Conservation (phyloP, 805 yeast genomes). For the Starmerella geochares region DNA sequence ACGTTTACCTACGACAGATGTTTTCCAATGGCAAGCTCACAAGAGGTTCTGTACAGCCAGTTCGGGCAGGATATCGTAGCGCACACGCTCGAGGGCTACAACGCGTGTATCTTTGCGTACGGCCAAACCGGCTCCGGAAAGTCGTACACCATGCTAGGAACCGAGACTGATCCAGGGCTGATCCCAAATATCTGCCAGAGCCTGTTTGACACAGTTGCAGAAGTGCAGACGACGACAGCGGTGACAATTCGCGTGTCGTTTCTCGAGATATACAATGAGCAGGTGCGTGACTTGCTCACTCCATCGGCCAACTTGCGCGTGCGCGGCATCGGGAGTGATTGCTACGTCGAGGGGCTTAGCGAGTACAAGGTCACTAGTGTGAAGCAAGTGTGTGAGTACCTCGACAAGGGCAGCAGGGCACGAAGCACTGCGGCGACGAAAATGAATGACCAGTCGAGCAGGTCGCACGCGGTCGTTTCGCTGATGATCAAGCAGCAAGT, state of each 20-base stretch:
- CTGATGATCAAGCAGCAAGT: constrained; percentile 49
- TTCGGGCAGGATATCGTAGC: constrained; percentile 52
- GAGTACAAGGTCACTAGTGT: constrained; percentile 44
- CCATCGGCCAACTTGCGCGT: constrained; percentile 36
- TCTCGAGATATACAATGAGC: constrained; percentile 70
- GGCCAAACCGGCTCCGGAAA: constrained; percentile 84
- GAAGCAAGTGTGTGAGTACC: constrained; percentile 39
- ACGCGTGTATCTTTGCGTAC: constrained; percentile 65
- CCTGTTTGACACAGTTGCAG: constrained; percentile 39
- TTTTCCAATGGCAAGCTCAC: constrained; percentile 39
- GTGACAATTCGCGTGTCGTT: constrained; percentile 47
- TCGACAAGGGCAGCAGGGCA: constrained; percentile 43
- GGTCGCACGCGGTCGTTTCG: constrained; percentile 75
- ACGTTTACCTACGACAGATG: constrained; percentile 44
- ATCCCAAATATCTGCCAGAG: constrained; percentile 52
- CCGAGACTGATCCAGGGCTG: constrained; percentile 45
- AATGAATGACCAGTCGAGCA: constrained; percentile 61
- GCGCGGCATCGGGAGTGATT: constrained; percentile 60
- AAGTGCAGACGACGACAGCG: constrained; percentile 33
- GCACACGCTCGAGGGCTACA: constrained; percentile 59
- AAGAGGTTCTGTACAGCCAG: constrained; percentile 41
- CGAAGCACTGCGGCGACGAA: constrained; percentile 65
- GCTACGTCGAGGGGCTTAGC: constrained; percentile 58
- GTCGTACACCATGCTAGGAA: constrained; percentile 71
- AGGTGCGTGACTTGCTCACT: constrained; percentile 52